Evolutionary conservation across 768 basidiomycete species (phyloP), one percentile per base, ranked within the genome.

Genomic region (Mycena amicta): DNA sequence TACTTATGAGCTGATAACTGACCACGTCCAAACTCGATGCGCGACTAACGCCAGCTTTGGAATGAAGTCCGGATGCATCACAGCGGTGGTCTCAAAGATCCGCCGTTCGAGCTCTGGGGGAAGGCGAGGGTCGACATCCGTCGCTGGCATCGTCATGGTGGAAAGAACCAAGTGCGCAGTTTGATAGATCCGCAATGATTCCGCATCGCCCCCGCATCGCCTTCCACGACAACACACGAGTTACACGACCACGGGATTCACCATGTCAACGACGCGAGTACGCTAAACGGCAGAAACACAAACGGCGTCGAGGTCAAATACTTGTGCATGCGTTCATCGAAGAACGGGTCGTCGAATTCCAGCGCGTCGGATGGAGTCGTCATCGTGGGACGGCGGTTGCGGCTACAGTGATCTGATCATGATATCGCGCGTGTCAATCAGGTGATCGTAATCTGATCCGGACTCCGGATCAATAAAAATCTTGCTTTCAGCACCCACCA

Each of bases 21-120:
- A 78, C 77, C 77, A 79, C 55, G 54, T 57, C 26, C 68, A 59
- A 18, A 75, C 68, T 45, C 70, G 67, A 43, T 68, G 71, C 27
- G 77, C 75, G 4, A 79, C 78, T 22, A 74, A 66, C 18, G 71
- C 69, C 8, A 79, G 68, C 20, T 65, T 64, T 40, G 69, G 61
- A 3, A 72, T 71, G 40, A 62, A 70, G 31, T 59, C 60, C 13
- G 57, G 67, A 46, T 74, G 64, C 11, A 65, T 52, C 13, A 59
- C 46, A n/a, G 72, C 76, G 22, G 75, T 71, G 11, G 64, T 61
- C 25, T 72, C 62, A 57, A 79, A 75, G 56, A 78, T 74, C 55
- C 74, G 70, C 20, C 75, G 71, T 56, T 78, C 74, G 12, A 79
- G 72, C 53, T 79, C 78, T 26, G 69, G 59, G 23, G 78, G 78